Conservation (phyloP, 2,329 filamentous ascomycete species). For the Aspergillus sp. region DNA sequence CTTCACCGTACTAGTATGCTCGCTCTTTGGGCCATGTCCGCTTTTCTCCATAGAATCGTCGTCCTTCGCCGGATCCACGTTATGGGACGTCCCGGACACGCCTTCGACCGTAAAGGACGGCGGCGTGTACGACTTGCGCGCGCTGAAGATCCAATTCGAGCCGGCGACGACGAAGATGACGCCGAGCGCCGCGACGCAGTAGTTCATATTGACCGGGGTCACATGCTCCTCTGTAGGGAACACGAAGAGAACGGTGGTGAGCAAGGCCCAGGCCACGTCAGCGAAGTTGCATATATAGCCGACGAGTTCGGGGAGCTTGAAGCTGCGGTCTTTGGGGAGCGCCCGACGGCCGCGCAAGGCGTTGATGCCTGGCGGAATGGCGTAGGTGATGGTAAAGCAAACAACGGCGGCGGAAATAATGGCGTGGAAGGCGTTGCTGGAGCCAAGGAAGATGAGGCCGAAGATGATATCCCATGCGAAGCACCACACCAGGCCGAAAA, state of each 20-base stretch:
- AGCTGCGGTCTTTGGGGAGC: background rate
- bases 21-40: too few relatives aligned
- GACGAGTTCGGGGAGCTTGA: background rate
- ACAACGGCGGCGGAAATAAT: background rate
- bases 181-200: background rate
- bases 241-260: background rate
- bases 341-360: background rate
- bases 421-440: background rate
- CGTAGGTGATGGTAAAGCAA: background rate
- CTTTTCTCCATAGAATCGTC: too few relatives aligned
- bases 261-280: background rate
- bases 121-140: background rate
- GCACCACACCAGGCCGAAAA: background rate
- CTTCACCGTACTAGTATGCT: too few relatives aligned
- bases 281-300: background rate
- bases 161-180: background rate
- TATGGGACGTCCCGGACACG: too few relatives aligned
- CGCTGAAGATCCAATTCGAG: background rate
- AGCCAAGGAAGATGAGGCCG: background rate
- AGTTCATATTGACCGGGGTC: background rate
- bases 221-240: background rate
- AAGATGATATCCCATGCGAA: background rate
- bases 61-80: too few relatives aligned
- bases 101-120: slow-evolving; percentile 7
- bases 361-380: background rate